Percentiles rank a stretch among this genome's conserved stretches.
Evolutionary conservation across 208 protist species (phyloP).

Genomic region (Porcisia hertigi): DNA sequence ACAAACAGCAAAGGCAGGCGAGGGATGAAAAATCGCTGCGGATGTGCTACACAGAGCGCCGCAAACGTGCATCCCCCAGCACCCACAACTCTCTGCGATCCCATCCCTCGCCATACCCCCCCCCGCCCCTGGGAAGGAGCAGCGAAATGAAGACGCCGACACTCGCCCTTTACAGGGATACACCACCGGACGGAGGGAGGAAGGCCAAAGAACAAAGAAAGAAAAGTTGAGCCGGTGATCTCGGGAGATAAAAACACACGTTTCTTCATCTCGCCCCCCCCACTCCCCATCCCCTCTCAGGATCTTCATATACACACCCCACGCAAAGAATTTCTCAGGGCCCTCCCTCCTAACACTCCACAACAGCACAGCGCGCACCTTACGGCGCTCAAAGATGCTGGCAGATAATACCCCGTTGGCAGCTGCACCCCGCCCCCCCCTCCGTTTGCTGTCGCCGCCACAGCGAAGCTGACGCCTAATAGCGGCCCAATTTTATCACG

Average conservation of each 20-base stretch:
- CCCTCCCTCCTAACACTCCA: neutral
- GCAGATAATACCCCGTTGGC: neutral
- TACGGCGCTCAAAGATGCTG: neutral
- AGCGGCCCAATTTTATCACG: neutral
- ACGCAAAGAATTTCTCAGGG: neutral
- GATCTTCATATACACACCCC: neutral
- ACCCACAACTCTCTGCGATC: neutral
- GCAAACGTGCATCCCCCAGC: no score
- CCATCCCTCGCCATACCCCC: neutral
- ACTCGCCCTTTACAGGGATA: neutral
- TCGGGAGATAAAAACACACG: slow-evolving; percentile 1
- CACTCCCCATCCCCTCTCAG: neutral
- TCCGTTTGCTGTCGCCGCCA: neutral
- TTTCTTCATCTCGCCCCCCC: neutral
- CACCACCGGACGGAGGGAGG: neutral
- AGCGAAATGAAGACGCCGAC: neutral
- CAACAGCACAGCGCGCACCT: neutral
- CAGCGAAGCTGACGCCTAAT: neutral
- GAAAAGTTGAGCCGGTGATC: slow-evolving; percentile 7
- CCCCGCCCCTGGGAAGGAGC: neutral
- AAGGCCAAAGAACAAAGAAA: no score
- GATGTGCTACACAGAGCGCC: neutral
- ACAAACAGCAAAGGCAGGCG: no score
- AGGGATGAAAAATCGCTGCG: neutral
- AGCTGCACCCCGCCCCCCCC: neutral